phyloP scores from a whole-genome alignment of 345 rosid species.

The Heritiera littoralis region DNA sequence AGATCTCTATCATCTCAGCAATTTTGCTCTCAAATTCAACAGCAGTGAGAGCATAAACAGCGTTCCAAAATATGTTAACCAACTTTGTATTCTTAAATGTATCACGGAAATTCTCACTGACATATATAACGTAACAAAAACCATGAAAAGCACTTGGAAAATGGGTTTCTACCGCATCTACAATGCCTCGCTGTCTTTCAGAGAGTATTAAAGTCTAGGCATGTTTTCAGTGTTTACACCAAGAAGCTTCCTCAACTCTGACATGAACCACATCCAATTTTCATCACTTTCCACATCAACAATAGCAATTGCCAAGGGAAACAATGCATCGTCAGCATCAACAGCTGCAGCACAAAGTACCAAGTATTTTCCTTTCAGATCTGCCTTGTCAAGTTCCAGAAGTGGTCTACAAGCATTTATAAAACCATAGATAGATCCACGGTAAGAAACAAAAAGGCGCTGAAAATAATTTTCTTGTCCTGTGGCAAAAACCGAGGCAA shows the following conservation, averaged over 20 bases:
- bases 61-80: conserved; percentile 93
- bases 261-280: conserved; percentile 98
- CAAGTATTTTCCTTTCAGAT: conserved; percentile 92
- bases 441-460: conserved; percentile 81
- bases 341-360: conserved; percentile 96
- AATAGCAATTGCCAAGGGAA: conserved; percentile 87
- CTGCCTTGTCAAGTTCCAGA: conserved; percentile 85
- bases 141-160: conserved; percentile 94
- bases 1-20: conserved; percentile 85
- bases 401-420: conserved; percentile 92
- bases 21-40: conserved; percentile 82
- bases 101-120: conserved; percentile 90
- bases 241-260: conserved; percentile 90
- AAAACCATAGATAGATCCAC: conserved; percentile 88
- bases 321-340: conserved; percentile 84
- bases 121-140: conserved; percentile 83
- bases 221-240: conserved; percentile 90
- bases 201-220: conserved; percentile 95
- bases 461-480: conserved; percentile 96
- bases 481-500: conserved; percentile 80
- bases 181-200: conserved; percentile 78
- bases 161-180: conserved; percentile 96
- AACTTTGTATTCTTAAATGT: conserved; percentile 90
- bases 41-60: conserved; percentile 88
- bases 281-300: conserved; percentile 85